Evolutionary conservation across 768 basidiomycete genomes (phyloP), one percentile per base, ranked within the genome.

Genomic region (Favolaschia claudopus): DNA sequence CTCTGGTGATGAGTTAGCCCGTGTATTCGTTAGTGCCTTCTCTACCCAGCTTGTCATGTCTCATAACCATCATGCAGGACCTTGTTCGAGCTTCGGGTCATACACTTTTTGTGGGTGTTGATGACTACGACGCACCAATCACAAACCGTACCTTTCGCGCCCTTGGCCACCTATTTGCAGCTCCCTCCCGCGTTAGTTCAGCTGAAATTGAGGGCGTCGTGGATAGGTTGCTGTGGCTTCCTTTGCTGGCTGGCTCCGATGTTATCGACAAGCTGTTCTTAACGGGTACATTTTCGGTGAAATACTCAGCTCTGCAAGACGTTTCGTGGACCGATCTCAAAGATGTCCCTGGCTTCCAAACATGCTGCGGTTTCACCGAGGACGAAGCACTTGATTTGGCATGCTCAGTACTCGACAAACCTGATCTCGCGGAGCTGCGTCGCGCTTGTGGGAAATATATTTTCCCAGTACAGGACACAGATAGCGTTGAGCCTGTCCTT

Each of bases 211-310:
- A 47, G n/a, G 7, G 22, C n/a, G 22, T 60, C 0, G 17, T 60
- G 38, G 52, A 60, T 44, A 19, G 27, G 19, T 32, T 6, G 25
- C 39, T 60, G 10, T 60, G 59, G 59, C 0, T 27, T 10, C 53
- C 59, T 32, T 13, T 60, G 1, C 33, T 47, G 5, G 55, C 49
- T 2, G 55, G 37, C 25, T 27, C 47, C 25, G 39, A 53, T 37
- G 60, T 53, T 31, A 48, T 62, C 6, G n/a, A 32, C 19, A 62
- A 62, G n/a, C 17, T 62, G n/a, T n/a, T 56, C 8, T 25, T 62
- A 9, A 53, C 44, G 14, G 60, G 60, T 12, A 36, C 55, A n/a
- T 29, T 60, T 10, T 22, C 20, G 7, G 4, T 49, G 3, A 32
- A 43, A 17, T 48, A 25, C 31, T 27, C 45, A 5, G n/a, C 27